Evolutionary conservation across 352 stramenopile species (phyloP).

Genomic region (Globisporangium iwayamae): DNA sequence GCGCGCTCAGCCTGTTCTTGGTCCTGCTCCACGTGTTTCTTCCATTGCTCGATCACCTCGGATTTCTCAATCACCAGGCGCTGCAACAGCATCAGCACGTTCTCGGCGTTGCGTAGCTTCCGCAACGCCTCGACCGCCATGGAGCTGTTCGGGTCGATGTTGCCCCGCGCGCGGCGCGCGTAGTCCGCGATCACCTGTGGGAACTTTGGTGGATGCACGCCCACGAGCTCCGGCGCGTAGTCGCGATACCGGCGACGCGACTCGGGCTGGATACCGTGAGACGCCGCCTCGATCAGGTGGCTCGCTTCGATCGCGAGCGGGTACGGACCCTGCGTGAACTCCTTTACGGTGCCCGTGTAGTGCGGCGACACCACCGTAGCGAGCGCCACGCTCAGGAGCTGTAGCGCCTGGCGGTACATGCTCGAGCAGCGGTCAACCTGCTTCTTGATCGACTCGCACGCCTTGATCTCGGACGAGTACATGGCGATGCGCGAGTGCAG

Average conservation of each 20-base stretch:
- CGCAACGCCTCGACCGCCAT: constrained; percentile 73
- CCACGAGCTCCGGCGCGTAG: constrained; percentile 50
- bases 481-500: constrained; percentile 69
- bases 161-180: constrained; percentile 32
- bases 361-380: constrained; percentile 65
- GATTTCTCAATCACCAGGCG: constrained; percentile 81
- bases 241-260: constrained; percentile 64
- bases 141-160: constrained; percentile 34
- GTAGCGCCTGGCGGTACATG: constrained; percentile 73
- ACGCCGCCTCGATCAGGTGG: constrained; percentile 67
- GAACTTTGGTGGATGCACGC: constrained; percentile 44
- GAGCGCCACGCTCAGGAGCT: constrained; percentile 66
- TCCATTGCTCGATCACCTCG: constrained; percentile 79
- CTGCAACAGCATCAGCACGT: constrained; percentile 78
- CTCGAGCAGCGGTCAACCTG: constrained; percentile 68
- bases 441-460: constrained; percentile 65
- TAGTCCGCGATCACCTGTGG: constrained; percentile 44
- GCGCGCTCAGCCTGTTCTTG: constrained; percentile 47
- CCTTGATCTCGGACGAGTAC: constrained; percentile 77
- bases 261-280: constrained; percentile 73
- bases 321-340: constrained; percentile 75
- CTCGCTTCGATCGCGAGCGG: constrained; percentile 71
- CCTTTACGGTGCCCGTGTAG: constrained; percentile 67
- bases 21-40: constrained; percentile 60
- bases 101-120: constrained; percentile 74